Evolutionary conservation across 352 stramenopile genomes (phyloP), one percentile per base, ranked within the genome.

Genomic region (Pythium guiyangense): DNA sequence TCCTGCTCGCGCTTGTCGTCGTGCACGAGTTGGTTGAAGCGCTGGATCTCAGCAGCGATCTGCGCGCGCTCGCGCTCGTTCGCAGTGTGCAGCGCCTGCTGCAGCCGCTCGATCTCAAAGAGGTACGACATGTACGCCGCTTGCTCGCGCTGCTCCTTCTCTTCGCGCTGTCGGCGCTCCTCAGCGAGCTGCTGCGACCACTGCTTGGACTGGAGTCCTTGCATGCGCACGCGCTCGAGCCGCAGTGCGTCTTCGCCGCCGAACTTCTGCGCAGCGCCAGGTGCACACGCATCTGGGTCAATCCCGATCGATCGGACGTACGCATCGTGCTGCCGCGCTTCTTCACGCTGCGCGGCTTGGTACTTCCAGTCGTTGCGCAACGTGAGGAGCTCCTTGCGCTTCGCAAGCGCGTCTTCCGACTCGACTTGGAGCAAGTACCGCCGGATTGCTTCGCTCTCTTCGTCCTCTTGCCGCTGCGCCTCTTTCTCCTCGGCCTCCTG

Each of bases 341-440:
- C 49, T 2, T 73, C 62, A 0, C 55, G 43, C 59, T 80, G 57
- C 1, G 54, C 62, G 9, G 49, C 56, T n/a, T 92, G 82, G 18
- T 65, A 50, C 9, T 69, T 52, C 79, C 82, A 92, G 66, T 90
- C 77, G 51, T 84, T 87, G 17, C 73, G 71, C 37, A 92, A 65
- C 31, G 77, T 88, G 34, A 86, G 47, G 29, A 86, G 26, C 60
- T 92, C 79, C 22, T 81, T 71, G 26, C 77, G 77, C 56, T 76
- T 79, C 14, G 72, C 77, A 8, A 83, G 57, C 20, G 75, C 77
- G 26, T 90, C 77, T 39, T 92, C 75, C 0, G 79, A 86, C 60
- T 92, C 82, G 46, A 92, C 67, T 43, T 90, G 79, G n/a, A 89
- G 62, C 70, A 92, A 52, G 60, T 90, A 90, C 17, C 77, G 74